Evolutionary conservation across 2,329 filamentous ascomycete genomes (phyloP), one percentile per base, ranked within the genome.

Genomic region (Fusarium hostae): DNA sequence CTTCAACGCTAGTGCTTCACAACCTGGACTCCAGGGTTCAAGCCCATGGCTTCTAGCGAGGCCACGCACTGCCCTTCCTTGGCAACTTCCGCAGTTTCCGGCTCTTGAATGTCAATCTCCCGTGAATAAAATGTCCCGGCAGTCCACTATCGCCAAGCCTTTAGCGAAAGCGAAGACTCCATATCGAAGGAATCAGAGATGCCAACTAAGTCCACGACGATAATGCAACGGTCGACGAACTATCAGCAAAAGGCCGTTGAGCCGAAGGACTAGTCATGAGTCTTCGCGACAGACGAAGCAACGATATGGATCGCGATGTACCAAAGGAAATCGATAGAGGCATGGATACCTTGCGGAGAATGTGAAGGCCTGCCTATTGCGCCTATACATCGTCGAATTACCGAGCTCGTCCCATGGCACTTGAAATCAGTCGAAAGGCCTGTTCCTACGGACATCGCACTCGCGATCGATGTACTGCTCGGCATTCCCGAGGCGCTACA

Each of bases 361-460:
- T 1, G 5, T n/a, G 6, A 13, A 34, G 6, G 2, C 2, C 9
- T 20, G 5, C n/a, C 20, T 11, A 12, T 7, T 47, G 35, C 28
- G 32, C 9, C 1, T 28, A 20, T n/a, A 26, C 32, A 4, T 47
- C 35, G 6, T 28, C 30, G 3, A n/a, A 28, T 11, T 30, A 56
- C 20, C 5, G 3, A 28, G 26, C 6, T 16, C 11, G 20, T 48
- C 6, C 5, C 10, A 2, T 13, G 4, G 4, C 28, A 34, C 9
- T 35, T 16, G 3, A 41, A 11, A n/a, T 6, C 4, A 0, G 20
- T 30, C 20, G 12, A 24, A 6, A 16, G 4, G 0, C 24, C 43
- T 3, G 9, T 15, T 3, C 1, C 9, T 1, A 9, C 8, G 18
- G 22, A 26, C 16, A 30, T 5, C 6, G 11, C 30, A 15, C 9